Base-by-base conservation (phyloP, 371 early-diverging fungal genomes). In the Batrachochytrium dendrobatidis region DNA sequence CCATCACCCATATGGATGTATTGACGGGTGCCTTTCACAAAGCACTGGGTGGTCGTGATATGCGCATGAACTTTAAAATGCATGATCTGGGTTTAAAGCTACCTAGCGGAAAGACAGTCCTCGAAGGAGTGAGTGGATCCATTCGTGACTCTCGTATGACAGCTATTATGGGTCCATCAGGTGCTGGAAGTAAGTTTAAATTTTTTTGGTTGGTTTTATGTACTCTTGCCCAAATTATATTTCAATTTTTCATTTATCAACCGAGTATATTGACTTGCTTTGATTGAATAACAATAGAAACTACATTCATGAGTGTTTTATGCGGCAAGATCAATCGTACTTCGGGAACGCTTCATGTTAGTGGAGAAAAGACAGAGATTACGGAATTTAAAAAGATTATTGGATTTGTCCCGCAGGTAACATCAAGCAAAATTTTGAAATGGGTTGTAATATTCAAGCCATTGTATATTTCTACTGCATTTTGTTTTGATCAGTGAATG, bases 161-260 rank as follows among this genome's bases (percentile, higher is more conserved):
- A 30, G 88, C 88, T 29, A 87, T 94, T 62, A 85, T 93, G 83
- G 94, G 94, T 4, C 85, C 89, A 3, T 79, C 78, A 15, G 91
- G 94, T 1, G 84, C 89, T 1, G 89, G 88, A 55, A 87, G 39
- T 39, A 12, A 39, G 39, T 39, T 12, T 15, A 39, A n/a, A n/a
- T n/a, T n/a, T n/a, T n/a, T n/a, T n/a, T n/a, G n/a, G n/a, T n/a
- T n/a, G n/a, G n/a, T n/a, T n/a, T n/a, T n/a, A n/a, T n/a, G n/a
- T n/a, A n/a, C n/a, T n/a, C n/a, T n/a, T n/a, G n/a, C n/a, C 39
- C 39, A 39, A 39, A 12, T 15, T n/a, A 39, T n/a, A 39, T 39
- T 12, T 39, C 39, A 12, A 39, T 15, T 15, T 1, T 43, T 71
- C 34, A 60, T 59, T 3, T 29, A 60, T 44, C 67, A 68, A 43